phyloP scores from a whole-genome alignment of 2,329 filamentous ascomycete species.

The Gnomoniopsis sp. region DNA sequence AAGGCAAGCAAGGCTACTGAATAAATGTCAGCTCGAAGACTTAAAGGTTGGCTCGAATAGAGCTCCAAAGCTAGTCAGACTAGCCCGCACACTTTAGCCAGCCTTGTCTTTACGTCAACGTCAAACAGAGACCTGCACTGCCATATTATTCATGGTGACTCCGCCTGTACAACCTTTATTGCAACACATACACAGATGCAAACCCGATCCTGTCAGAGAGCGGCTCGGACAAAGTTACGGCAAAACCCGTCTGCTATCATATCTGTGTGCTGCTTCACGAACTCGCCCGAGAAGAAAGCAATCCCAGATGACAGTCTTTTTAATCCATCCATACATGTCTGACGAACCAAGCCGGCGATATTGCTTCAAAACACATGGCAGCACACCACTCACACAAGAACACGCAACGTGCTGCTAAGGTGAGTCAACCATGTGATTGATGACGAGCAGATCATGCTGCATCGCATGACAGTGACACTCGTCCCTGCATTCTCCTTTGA shows the following conservation, averaged over 20 bases:
- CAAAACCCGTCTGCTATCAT: background rate
- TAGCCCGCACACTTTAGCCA: background rate
- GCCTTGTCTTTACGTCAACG: constrained; percentile 2
- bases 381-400: background rate
- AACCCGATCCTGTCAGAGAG: background rate
- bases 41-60: background rate
- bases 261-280: background rate
- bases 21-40: background rate
- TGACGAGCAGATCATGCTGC: background rate
- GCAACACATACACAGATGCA: background rate
- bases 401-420: background rate
- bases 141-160: background rate
- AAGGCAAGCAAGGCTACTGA: too few species aligned
- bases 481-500: background rate
- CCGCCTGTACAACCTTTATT: background rate
- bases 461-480: background rate
- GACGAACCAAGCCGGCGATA: background rate
- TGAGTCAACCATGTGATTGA: background rate
- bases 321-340: background rate
- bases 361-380: background rate
- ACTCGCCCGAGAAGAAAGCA: background rate
- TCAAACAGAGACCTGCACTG: background rate
- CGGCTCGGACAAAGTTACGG: background rate
- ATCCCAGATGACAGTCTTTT: background rate
- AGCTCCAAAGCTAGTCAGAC: background rate